These are phyloP conservation scores for Entomortierella lignicola DNA, from an alignment of 192 early-diverging fungal genomes.

Conservation along the genomic window DNA sequence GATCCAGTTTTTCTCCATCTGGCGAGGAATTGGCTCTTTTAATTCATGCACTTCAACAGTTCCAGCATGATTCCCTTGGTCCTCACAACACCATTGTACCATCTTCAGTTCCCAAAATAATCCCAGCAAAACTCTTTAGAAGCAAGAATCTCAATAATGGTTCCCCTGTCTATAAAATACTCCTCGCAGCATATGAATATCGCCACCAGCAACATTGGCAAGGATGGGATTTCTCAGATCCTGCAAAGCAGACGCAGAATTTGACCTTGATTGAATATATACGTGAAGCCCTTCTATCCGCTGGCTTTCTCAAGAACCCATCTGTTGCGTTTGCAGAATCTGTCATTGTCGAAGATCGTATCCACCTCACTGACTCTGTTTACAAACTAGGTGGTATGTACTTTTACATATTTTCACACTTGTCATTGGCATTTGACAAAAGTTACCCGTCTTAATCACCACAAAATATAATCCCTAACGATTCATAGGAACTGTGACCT, in stretches of 20 bases:
- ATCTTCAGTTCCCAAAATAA: constrained; percentile 32
- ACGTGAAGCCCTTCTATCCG: constrained; percentile 33
- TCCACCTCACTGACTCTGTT: constrained; percentile 34
- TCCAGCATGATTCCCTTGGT: constrained; percentile 65
- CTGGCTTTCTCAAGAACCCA: constrained; percentile 46
- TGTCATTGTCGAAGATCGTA: constrained; percentile 33
- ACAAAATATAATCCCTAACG: no score
- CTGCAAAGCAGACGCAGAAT: constrained; percentile 33
- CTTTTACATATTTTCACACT: neutral
- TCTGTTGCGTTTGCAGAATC: constrained; percentile 56
- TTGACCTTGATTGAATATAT: constrained; percentile 56
- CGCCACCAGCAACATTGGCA: constrained; percentile 53
- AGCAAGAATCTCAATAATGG: constrained; percentile 24
- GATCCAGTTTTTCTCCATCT: constrained; percentile 23
- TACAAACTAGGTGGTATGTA: constrained; percentile 58
- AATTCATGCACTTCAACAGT: constrained; percentile 59
- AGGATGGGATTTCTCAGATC: constrained; percentile 57
- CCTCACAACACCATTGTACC: neutral
- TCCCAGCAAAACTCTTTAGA: constrained; percentile 64
- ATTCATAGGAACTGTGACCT: constrained; percentile 39
- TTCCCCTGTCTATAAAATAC: constrained; percentile 56
- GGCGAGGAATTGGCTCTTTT: constrained; percentile 58
- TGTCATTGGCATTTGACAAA: neutral
- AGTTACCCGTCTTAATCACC: neutral
- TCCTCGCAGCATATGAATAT: constrained; percentile 59